Evolutionary conservation across 2,329 filamentous ascomycete genomes (phyloP).

Genomic region (Calonectria multiphialidica): DNA sequence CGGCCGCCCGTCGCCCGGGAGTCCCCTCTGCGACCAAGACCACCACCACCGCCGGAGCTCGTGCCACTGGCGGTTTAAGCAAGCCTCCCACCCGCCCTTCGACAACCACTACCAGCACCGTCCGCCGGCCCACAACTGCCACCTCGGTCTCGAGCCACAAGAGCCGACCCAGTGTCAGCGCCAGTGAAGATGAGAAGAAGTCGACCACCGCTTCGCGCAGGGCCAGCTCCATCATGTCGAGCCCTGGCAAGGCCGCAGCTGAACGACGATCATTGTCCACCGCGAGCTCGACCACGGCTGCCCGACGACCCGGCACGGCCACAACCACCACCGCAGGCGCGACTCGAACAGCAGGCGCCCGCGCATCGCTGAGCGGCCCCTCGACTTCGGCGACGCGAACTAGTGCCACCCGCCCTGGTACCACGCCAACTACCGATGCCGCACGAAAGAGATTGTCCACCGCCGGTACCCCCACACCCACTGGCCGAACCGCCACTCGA

Average conservation of each 20-base stretch:
- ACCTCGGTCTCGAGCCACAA: slow-evolving; percentile 57
- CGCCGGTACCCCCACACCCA: slow-evolving; percentile 52
- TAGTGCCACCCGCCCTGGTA: slow-evolving; percentile 51
- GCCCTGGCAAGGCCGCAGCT: slow-evolving; percentile 48
- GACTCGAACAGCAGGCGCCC: slow-evolving; percentile 50
- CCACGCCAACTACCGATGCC: slow-evolving; percentile 56
- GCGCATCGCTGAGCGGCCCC: slow-evolving; percentile 44
- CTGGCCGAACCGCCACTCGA: slow-evolving; percentile 53
- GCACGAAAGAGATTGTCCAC: slow-evolving; percentile 70
- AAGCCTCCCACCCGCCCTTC: slow-evolving; percentile 64
- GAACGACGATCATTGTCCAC: slow-evolving; percentile 52
- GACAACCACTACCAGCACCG: slow-evolving; percentile 48
- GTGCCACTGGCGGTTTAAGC: slow-evolving; percentile 55
- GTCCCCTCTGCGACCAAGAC: slow-evolving; percentile 44
- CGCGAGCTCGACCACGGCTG: slow-evolving; percentile 45
- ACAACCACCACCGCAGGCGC: slow-evolving; percentile 46
- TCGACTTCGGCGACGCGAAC: slow-evolving; percentile 51
- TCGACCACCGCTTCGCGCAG: slow-evolving; percentile 55
- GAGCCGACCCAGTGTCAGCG: slow-evolving; percentile 61
- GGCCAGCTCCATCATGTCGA: slow-evolving; percentile 57
- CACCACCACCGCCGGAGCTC: slow-evolving; percentile 47
- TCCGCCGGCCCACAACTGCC: slow-evolving; percentile 49
- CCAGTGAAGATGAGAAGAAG: slow-evolving; percentile 65
- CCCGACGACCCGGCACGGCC: slow-evolving; percentile 50
- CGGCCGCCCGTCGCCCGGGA: slow-evolving; percentile 49